phyloP scores from a whole-genome alignment of 257 asterid species.

The Solanum boliviense region DNA sequence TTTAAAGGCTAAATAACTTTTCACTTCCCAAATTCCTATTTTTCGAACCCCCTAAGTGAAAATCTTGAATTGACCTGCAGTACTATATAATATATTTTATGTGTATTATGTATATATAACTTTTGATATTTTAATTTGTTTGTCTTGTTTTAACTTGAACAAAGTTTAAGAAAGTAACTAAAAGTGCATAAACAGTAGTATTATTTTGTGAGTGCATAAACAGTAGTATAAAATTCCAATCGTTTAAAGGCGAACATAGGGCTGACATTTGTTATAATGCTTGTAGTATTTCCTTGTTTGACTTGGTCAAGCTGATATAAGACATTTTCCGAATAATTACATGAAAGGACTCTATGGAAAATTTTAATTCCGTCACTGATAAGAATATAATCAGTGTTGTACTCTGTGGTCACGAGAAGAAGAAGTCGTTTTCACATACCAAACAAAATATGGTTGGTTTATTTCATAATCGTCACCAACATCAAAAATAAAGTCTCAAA shows the following conservation, averaged over 20 bases:
- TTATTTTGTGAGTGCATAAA: background rate
- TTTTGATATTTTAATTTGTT: too few relatives aligned
- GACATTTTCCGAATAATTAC: background rate
- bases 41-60: too few relatives aligned
- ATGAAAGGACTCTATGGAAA: background rate
- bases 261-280: background rate
- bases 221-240: too few relatives aligned
- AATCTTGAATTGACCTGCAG: fast-evolving
- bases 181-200: too few relatives aligned
- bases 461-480: background rate
- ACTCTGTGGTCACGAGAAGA: background rate
- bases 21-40: too few relatives aligned
- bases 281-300: background rate
- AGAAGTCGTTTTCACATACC: background rate
- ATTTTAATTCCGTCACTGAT: background rate
- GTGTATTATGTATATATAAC: background rate
- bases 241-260: background rate
- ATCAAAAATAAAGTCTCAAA: background rate
- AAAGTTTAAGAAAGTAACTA: too few relatives aligned
- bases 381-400: background rate
- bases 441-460: background rate
- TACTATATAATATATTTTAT: too few relatives aligned
- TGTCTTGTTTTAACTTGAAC: too few relatives aligned
- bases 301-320: background rate
- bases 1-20: too few relatives aligned